phyloP scores from a whole-genome alignment of 2,329 filamentous ascomycete species.

The Trichoderma simmonsii region DNA sequence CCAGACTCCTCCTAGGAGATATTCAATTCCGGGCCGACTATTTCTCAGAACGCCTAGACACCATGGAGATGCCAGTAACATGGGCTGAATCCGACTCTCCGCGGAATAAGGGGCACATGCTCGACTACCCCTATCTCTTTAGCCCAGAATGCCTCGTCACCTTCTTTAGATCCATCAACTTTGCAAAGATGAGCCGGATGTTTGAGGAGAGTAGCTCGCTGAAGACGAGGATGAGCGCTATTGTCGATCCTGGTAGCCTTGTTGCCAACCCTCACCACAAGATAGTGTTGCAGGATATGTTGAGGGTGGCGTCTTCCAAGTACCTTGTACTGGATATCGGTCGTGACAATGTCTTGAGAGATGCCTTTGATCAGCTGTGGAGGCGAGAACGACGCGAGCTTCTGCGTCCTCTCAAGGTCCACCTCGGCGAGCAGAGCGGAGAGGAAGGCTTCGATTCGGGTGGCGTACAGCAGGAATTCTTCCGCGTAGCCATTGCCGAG shows the following conservation, averaged over 20 bases:
- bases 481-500: constrained; percentile 77
- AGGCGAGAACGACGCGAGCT: constrained; percentile 78
- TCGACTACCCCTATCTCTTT: constrained; percentile 81
- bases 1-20: constrained; percentile 61
- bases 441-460: constrained; percentile 92
- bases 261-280: constrained; percentile 58
- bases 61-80: constrained; percentile 68
- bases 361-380: constrained; percentile 88
- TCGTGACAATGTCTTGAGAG: constrained; percentile 62
- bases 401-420: constrained; percentile 80
- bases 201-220: constrained; percentile 67
- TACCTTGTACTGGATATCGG: constrained; percentile 70
- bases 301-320: constrained; percentile 65
- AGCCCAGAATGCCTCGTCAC: constrained; percentile 67
- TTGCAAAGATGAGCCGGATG: constrained; percentile 76
- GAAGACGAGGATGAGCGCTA: constrained; percentile 53
- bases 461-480: constrained; percentile 95
- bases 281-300: constrained; percentile 57
- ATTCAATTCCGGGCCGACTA: constrained; percentile 73
- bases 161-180: constrained; percentile 87
- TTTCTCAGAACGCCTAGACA: constrained; percentile 72
- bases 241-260: constrained; percentile 52
- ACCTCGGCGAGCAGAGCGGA: constrained; percentile 74
- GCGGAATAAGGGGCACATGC: constrained; percentile 65
- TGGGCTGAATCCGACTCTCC: constrained; percentile 64